Base-by-base conservation (phyloP, 345 rosid species). In the Eucalyptus erythrocorys region DNA sequence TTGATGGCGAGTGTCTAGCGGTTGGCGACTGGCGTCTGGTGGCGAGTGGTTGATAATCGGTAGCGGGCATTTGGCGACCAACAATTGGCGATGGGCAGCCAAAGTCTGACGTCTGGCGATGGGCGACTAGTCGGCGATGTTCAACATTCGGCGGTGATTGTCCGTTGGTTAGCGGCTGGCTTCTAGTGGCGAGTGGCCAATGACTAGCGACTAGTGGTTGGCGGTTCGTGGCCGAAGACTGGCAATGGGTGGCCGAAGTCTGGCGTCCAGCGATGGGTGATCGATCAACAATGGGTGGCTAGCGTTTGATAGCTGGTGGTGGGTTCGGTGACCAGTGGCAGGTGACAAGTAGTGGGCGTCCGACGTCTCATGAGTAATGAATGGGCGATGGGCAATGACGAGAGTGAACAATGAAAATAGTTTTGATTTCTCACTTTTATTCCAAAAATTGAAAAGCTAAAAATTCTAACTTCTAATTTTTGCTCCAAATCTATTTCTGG, bases 241-340 rank as follows among this genome's bases (percentile, higher is more conserved):
- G 1, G 10, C 47, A 2, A 8, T 43, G 10, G 47, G 47, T 43
- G 47, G 47, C 10, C 10, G 9, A 43, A 43, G 47, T 43, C 2
- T 0, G 47, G 47, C 47, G 3, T 43, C 47, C 10, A 43, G 2
- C 1, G 10, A 10, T 43, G 47, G 47, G 47, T 43, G 47, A 3
- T 0, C 1, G 5, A 2, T 48, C 1, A 2, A 3, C 2, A 48
- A 13, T 6, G 51, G 51, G 51, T 0, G 1, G 7, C 7, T 15
- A 0, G 51, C 3, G 3, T 5, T 0, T 0, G 0, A 0, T 0
- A 0, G 1, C 17, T 0, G 1, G 0, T 47, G 48, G 48, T 0
- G 1, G 0, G 48, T 47, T 1, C 1, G 48, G 0, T 4, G 4
- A 47, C 4, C 1, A 12, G 48, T 47, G 48, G 48, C 3, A 47